Evolutionary conservation across 176 grass and related monocot genomes (phyloP).

Genomic region (Carex kokanica): DNA sequence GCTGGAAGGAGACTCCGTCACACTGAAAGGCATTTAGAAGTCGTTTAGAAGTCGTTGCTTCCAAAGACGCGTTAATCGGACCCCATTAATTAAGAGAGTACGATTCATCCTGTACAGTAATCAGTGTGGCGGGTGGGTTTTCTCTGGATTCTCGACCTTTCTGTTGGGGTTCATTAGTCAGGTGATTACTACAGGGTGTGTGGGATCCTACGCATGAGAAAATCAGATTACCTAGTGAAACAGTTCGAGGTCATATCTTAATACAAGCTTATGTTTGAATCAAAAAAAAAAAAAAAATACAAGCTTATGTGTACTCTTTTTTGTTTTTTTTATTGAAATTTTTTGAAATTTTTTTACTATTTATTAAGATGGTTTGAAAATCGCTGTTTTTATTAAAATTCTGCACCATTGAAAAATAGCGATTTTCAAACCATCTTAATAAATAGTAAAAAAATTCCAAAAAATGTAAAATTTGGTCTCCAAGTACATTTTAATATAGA

Average conservation of each 20-base stretch:
- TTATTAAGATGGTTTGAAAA: too few species aligned
- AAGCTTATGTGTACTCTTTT: background rate
- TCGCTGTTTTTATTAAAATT: too few species aligned
- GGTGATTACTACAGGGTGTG: background rate
- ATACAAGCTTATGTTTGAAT: background rate
- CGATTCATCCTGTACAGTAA: background rate
- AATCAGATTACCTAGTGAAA: background rate
- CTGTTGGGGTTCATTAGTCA: background rate
- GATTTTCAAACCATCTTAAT: too few species aligned
- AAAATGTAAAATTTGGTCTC: too few species aligned
- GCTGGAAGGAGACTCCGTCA: background rate
- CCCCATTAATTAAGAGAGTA: background rate
- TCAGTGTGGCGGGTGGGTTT: background rate
- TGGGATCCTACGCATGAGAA: background rate
- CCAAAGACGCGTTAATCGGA: background rate
- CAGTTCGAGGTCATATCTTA: background rate
- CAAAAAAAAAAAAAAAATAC: too few species aligned
- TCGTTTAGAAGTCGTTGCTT: background rate
- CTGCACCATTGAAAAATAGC: too few species aligned
- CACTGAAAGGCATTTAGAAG: too few species aligned
- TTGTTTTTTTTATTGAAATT: too few species aligned
- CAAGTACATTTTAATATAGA: too few species aligned
- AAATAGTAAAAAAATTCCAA: too few species aligned
- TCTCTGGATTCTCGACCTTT: background rate
- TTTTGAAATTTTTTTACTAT: too few species aligned